phyloP scores from a whole-genome alignment of 2,329 filamentous ascomycete species.

The Cladophialophora exuberans region DNA sequence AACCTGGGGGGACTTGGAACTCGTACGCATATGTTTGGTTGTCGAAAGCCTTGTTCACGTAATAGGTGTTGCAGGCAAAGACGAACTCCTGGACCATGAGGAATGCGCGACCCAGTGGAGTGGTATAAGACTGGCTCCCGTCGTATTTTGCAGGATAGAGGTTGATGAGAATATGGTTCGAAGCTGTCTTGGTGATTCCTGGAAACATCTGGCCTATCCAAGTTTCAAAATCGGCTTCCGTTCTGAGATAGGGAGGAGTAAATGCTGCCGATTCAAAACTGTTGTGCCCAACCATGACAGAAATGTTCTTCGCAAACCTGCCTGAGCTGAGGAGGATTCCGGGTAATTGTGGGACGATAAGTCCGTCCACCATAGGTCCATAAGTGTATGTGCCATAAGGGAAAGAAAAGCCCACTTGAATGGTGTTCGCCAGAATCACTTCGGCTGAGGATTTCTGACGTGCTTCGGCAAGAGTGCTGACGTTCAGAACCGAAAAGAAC shows the following conservation, averaged over 20 bases:
- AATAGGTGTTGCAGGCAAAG: constrained; percentile 59
- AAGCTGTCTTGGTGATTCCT: constrained; percentile 30
- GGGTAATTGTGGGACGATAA: constrained; percentile 52
- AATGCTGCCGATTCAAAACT: constrained; percentile 46
- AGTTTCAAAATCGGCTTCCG: constrained; percentile 31
- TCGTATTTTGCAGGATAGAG: constrained; percentile 58
- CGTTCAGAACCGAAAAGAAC: constrained; percentile 48
- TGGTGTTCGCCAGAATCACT: constrained; percentile 49
- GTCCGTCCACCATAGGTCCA: constrained; percentile 53
- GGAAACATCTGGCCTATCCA: constrained; percentile 34
- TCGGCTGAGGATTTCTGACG: constrained; percentile 44
- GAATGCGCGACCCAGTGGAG: constrained; percentile 47
- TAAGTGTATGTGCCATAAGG: constrained; percentile 48
- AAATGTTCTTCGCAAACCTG: constrained; percentile 49
- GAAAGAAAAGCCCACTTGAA: constrained; percentile 43
- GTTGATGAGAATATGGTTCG: constrained; percentile 49
- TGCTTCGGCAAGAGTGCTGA: constrained; percentile 50
- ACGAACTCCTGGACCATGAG: constrained; percentile 48
- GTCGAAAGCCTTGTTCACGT: constrained; percentile 53
- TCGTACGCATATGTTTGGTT: constrained; percentile 57
- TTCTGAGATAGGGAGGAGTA: constrained; percentile 40
- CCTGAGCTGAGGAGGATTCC: constrained; percentile 47
- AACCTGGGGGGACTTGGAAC: constrained; percentile 56
- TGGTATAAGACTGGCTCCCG: constrained; percentile 52
- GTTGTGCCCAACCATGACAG: constrained; percentile 51